Evolutionary conservation across 1,139 yeast species (phyloP).

Genomic region (Kodamaea derodonti): DNA sequence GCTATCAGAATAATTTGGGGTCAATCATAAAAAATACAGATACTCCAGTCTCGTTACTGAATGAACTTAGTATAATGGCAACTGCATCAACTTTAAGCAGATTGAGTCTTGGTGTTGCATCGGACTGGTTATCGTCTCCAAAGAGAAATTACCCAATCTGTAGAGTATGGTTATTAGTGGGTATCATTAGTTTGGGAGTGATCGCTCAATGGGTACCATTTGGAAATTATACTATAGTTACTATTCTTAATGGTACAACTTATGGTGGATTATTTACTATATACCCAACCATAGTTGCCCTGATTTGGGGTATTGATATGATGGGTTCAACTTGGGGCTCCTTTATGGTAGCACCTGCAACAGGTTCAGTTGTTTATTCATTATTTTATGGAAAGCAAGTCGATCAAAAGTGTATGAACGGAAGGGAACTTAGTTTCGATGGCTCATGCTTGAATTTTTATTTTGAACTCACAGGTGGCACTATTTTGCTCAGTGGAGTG

Average conservation of each 20-base stretch:
- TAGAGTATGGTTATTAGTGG: conserved; percentile 43
- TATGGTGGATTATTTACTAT: conserved; percentile 86
- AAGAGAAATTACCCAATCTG: conserved; percentile 25
- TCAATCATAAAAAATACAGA: conserved; percentile 41
- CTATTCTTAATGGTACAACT: conserved; percentile 61
- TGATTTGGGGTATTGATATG: conserved; percentile 85
- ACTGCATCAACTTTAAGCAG: conserved; percentile 44
- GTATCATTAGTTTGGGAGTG: conserved; percentile 39
- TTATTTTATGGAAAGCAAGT: conserved; percentile 64
- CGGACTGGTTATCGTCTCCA: conserved; percentile 48
- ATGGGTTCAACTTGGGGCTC: conserved; percentile 95
- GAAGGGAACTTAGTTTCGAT: conserved; percentile 1
- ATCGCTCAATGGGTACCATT: conserved; percentile 32
- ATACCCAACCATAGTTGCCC: conserved; percentile 77
- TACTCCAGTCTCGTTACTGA: conserved; percentile 42
- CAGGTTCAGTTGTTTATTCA: conserved; percentile 74
- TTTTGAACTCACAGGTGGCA: conserved; percentile 29
- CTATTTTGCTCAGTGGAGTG: conserved; percentile 30
- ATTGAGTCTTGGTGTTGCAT: conserved; percentile 58
- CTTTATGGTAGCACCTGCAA: conserved; percentile 86
- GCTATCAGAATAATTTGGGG: conserved; percentile 83
- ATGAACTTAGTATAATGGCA: conserved; percentile 40
- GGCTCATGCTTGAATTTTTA: conserved; percentile 29
- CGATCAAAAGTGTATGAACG: conserved; percentile 38
- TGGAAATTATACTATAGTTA: conserved; percentile 30